Base-by-base conservation (phyloP, 148 eudicot genomes). In the Rhododendron mucronatum region DNA sequence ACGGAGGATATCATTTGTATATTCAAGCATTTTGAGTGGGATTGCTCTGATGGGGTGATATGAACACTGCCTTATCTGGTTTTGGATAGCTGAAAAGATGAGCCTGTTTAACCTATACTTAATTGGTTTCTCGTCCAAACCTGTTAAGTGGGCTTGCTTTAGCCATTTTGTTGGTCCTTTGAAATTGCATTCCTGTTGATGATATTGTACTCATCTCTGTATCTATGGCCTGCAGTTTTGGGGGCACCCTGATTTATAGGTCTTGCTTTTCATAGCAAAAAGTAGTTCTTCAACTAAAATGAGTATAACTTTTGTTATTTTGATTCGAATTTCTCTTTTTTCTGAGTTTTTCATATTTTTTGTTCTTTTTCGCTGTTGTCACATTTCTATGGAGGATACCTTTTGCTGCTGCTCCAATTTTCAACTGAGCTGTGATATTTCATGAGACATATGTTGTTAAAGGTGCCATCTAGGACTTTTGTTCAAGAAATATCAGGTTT, bases 201-300 rank as follows among this genome's bases (percentile, higher is more conserved):
- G 20, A 50, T 18, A 12, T 28, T 74, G 10, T 74, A 47, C 28
- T 15, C 48, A 74, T 28, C 6, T 47, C 47, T 50, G 28, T 23
- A 84, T 84, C 28, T 74, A 16, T 74, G 21, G 50, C 45, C 63
- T 48, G 78, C 45, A 69, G 45, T 83, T 84, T 50, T 73, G 30
- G 9, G 15, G 6, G 84, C 18, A 67, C 14, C 16, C 15, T 21
- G 80, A 47, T 71, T 30, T 0, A 6, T 18, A 13, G 33, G 84
- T 45, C 53, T 57, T 44, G 77, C 41, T 45, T 26, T 47, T 83
- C 59, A 59, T 67, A 45, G 55, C 59, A 35, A 83, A 83, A 83
- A 28, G n/a, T 8, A 5, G 30, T 50, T 47, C 47, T 21, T 47
- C 47, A 82, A 45, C 4, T 50, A 14, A 71, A 84, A 61, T 61